Conservation (phyloP, 257 asterid genomes). For the Jacaranda copaia region DNA sequence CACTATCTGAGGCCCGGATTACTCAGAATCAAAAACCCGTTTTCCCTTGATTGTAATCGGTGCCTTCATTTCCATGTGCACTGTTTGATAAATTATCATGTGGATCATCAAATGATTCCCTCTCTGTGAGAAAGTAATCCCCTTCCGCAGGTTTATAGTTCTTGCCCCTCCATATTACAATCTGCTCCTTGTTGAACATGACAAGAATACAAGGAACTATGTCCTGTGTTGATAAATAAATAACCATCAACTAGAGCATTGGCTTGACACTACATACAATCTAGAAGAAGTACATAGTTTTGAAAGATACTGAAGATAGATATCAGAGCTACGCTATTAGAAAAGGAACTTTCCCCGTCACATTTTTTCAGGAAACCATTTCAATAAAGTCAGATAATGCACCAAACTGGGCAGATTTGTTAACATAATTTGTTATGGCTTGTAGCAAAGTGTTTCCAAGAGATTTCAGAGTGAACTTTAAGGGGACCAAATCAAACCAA, state of each 20-base stretch:
- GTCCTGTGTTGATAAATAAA: slow-evolving; percentile 56
- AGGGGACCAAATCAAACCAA: too few species aligned
- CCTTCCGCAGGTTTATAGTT: slow-evolving; percentile 66
- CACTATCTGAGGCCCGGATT: background rate
- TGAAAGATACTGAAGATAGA: too few species aligned
- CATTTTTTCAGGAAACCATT: too few species aligned
- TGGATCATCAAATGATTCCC: slow-evolving; percentile 58
- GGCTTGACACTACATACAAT: too few species aligned
- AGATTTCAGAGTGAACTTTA: too few species aligned
- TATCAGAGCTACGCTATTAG: too few species aligned
- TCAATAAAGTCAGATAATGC: too few species aligned
- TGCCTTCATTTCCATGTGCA: slow-evolving; percentile 33
- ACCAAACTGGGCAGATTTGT: too few species aligned
- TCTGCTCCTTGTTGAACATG: slow-evolving; percentile 92
- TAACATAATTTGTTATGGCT: too few species aligned
- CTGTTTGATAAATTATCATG: slow-evolving; percentile 34
- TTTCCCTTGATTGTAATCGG: slow-evolving; percentile 32
- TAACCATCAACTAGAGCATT: background rate
- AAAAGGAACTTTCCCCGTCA: too few species aligned
- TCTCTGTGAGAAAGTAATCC: slow-evolving; percentile 63
- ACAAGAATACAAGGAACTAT: slow-evolving; percentile 89
- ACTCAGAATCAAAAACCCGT: slow-evolving; percentile 42
- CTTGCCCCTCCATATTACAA: slow-evolving; percentile 88
- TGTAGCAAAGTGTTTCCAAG: too few species aligned
- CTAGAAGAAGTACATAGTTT: too few species aligned